Evolutionary conservation across 2,329 filamentous ascomycete species (phyloP).

Genomic region (Cladobotryum protrusum): DNA sequence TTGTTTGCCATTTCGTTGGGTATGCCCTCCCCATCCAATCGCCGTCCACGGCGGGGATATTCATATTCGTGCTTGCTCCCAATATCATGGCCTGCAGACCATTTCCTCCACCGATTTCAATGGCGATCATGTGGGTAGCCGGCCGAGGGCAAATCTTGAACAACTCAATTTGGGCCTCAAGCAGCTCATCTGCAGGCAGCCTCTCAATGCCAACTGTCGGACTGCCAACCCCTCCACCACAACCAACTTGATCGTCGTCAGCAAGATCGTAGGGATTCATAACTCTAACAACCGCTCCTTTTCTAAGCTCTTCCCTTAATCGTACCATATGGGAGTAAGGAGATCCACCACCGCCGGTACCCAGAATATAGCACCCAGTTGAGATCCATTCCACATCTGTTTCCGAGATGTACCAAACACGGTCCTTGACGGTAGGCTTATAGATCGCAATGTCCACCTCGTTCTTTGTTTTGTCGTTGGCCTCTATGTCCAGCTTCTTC

Average conservation of each 20-base stretch:
- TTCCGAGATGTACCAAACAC: constrained; percentile 52
- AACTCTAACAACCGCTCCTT: constrained; percentile 45
- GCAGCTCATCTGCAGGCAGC: constrained; percentile 50
- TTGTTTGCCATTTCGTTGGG: constrained; percentile 50
- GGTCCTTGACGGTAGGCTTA: constrained; percentile 42
- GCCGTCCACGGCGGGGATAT: constrained; percentile 46
- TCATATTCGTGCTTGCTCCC: constrained; percentile 46
- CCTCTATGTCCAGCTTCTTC: not conserved
- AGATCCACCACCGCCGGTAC: constrained; percentile 53
- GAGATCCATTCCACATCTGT: constrained; percentile 52
- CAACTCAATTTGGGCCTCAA: constrained; percentile 45
- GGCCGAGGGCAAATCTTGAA: constrained; percentile 42
- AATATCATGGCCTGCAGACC: constrained; percentile 53
- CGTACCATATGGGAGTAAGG: constrained; percentile 47
- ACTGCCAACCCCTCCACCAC: constrained; percentile 52
- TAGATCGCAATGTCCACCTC: constrained; percentile 36
- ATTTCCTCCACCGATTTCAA: constrained; percentile 64
- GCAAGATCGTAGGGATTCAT: constrained; percentile 44
- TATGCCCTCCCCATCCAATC: constrained; percentile 54
- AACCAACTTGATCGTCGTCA: constrained; percentile 46
- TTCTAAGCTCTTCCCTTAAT: constrained; percentile 43
- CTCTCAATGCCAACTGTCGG: constrained; percentile 57
- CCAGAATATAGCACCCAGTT: constrained; percentile 55
- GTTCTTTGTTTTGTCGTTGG: constrained; percentile 7
- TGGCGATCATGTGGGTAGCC: constrained; percentile 52